Conservation (phyloP, 345 rosid species). For the Boechera divaricarpa region DNA sequence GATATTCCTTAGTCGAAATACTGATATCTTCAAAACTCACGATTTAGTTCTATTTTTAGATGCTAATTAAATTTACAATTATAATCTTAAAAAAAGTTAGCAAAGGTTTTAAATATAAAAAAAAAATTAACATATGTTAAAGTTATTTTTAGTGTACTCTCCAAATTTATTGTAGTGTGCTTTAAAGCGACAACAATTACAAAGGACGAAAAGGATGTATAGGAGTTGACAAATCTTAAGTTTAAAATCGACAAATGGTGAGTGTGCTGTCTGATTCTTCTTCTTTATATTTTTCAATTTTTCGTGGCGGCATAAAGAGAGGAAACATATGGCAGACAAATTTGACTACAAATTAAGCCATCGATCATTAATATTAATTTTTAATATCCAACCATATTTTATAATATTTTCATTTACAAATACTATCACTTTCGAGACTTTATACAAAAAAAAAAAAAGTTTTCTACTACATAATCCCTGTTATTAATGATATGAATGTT, state of each 20-base stretch:
- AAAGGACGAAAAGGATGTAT: neutral
- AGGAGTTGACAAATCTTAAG: conserved; percentile 13
- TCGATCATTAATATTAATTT: neutral
- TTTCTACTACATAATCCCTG: conserved; percentile 9
- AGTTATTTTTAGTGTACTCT: no score
- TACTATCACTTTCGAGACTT: conserved; percentile 12
- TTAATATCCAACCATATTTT: neutral
- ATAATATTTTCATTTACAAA: neutral
- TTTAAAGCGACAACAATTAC: neutral
- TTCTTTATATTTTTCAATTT: neutral
- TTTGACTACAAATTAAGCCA: conserved; percentile 42
- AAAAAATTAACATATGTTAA: no score
- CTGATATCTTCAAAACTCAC: no score
- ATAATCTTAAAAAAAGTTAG: no score
- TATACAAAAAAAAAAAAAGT: conserved; percentile 12
- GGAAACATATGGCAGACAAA: conserved; percentile 47
- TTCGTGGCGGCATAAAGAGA: conserved; percentile 42
- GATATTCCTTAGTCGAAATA: no score
- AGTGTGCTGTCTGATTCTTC: conserved; percentile 13
- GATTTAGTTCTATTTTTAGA: no score
- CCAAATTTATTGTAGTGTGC: no score
- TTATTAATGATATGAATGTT: conserved; percentile 10
- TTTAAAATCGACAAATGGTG: conserved; percentile 21
- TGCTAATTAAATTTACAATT: no score
- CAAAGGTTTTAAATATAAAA: no score